Conservation (phyloP, 345 rosid species). For the Eucalyptus victrix region DNA sequence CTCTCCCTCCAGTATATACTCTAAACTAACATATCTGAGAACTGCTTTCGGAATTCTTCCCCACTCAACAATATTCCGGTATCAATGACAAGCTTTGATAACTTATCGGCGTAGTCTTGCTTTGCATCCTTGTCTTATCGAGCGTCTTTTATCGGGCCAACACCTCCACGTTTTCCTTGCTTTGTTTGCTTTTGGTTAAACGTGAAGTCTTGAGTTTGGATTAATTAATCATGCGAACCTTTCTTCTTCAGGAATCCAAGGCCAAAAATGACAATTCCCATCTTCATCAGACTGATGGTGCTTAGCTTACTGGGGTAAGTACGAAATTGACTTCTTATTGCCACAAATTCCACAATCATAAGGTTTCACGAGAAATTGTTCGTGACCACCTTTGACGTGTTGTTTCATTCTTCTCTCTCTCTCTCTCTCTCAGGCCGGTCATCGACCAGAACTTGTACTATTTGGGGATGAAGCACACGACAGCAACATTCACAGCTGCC, state of each 20-base stretch:
- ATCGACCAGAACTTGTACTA: constrained; percentile 76
- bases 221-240: background rate
- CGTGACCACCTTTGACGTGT: background rate
- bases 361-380: background rate
- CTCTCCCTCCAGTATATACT: background rate
- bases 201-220: background rate
- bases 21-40: no score
- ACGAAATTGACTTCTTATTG: background rate
- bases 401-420: background rate
- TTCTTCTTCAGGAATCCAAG: background rate
- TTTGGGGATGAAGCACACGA: constrained; percentile 72
- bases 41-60: no score
- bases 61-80: no score
- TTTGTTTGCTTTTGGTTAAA: background rate
- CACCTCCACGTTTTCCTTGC: no score
- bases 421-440: constrained; percentile 44
- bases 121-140: background rate
- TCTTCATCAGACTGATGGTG: constrained; percentile 45
- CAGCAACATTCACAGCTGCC: constrained; percentile 82
- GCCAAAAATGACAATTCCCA: constrained; percentile 60
- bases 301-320: constrained; percentile 73
- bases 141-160: background rate
- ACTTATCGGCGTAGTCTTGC: no score
- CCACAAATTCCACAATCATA: background rate
- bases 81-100: no score